phyloP scores from a whole-genome alignment of 441 rosid genomes.

The Eutrema salsugineum region DNA sequence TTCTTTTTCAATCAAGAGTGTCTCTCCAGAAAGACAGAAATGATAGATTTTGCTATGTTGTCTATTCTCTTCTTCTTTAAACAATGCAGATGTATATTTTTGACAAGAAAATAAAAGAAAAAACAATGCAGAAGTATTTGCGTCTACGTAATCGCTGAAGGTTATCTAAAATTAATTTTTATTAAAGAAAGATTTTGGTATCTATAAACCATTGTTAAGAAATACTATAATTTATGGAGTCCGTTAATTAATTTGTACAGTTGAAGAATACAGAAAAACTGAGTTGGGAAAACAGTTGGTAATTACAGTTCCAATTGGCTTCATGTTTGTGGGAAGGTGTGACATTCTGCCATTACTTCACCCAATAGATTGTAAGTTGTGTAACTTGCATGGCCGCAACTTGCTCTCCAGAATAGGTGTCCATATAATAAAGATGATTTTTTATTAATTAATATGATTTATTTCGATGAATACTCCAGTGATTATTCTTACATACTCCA shows the following conservation, averaged over 20 bases:
- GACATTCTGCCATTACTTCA: constrained; percentile 18
- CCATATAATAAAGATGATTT: too few species aligned
- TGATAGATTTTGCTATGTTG: too few species aligned
- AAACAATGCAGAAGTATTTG: too few species aligned
- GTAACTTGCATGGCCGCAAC: constrained; percentile 23
- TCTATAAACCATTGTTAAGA: too few species aligned
- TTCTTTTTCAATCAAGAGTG: background rate
- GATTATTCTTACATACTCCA: too few species aligned
- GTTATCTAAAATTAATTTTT: too few species aligned
- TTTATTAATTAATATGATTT: too few species aligned
- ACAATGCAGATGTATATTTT: background rate
- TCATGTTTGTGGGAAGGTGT: constrained; percentile 18
- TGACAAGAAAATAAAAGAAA: too few species aligned
- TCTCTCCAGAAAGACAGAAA: background rate
- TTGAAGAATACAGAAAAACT: background rate
- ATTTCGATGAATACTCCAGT: too few species aligned
- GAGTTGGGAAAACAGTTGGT: background rate
- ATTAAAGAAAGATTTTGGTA: too few species aligned
- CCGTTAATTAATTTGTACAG: background rate
- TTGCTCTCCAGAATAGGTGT: background rate
- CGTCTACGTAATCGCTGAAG: background rate
- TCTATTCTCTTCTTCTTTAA: too few species aligned
- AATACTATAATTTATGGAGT: background rate
- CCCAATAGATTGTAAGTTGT: constrained; percentile 18
- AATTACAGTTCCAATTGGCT: background rate